Conservation (phyloP, 139 green algal genomes). For the Chlorella sorokiniana region DNA sequence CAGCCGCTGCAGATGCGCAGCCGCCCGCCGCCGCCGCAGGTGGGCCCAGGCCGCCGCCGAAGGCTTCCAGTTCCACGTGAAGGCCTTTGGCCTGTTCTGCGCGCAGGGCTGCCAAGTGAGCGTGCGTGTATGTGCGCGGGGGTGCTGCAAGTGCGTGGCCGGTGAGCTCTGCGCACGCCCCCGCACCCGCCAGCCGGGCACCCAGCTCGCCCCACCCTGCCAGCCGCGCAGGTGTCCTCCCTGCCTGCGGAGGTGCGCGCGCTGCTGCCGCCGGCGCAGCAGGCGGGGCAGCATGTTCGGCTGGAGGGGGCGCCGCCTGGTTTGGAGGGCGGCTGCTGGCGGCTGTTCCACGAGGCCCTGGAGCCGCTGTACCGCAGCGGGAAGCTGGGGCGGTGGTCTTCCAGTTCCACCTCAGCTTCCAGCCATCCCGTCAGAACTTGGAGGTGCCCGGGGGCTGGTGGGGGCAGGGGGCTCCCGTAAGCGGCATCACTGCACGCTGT, state of each 20-base stretch:
- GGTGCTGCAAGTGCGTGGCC: not conserved
- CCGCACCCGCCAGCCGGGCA: not conserved
- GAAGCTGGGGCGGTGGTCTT: slow-evolving; percentile 52
- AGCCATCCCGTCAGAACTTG: slow-evolving; percentile 14
- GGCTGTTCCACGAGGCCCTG: slow-evolving; percentile 39
- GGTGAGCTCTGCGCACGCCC: not conserved
- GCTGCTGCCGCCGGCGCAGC: not conserved
- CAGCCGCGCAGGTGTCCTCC: not conserved
- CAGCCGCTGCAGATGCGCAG: not conserved
- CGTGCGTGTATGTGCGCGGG: not conserved
- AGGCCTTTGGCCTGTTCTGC: slow-evolving; percentile 59
- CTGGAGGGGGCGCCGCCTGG: slow-evolving; percentile 7
- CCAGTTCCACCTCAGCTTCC: slow-evolving; percentile 55
- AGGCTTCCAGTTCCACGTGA: slow-evolving; percentile 61
- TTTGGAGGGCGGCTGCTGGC: slow-evolving; percentile 36
- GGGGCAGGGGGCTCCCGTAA: too few species aligned
- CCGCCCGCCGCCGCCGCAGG: not conserved
- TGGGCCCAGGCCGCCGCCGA: slow-evolving; percentile 12
- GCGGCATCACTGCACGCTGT: too few species aligned
- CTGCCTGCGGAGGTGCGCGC: slow-evolving; percentile 18
- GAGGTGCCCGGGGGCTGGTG: not conserved
- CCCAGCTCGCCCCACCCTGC: not conserved
- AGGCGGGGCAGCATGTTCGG: not conserved
- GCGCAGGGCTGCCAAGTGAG: slow-evolving; percentile 14
- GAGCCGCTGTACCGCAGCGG: slow-evolving; percentile 27